Evolutionary conservation across 2,329 filamentous ascomycete genomes (phyloP).

Genomic region (Fusarium chuoi): DNA sequence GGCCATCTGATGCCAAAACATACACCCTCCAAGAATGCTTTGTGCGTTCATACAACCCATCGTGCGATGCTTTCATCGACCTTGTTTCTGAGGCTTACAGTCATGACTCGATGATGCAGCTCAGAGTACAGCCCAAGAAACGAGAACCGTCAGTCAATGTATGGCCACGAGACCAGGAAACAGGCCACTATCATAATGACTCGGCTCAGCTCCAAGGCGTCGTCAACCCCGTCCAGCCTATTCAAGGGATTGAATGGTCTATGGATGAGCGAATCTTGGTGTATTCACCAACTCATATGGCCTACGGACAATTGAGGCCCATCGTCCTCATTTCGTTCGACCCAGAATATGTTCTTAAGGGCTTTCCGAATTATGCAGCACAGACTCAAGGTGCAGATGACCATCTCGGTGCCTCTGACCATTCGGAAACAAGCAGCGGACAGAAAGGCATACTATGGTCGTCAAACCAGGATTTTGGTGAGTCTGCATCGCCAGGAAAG

Average conservation of each 20-base stretch:
- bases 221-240: conserved; percentile 47
- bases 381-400: neutral
- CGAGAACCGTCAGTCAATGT: conserved; percentile 6
- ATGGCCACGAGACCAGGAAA: conserved; percentile 39
- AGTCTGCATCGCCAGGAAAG: neutral
- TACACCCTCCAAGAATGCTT: conserved; percentile 65
- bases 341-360: conserved; percentile 39
- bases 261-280: conserved; percentile 61
- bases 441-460: neutral
- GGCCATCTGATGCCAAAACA: conserved; percentile 52
- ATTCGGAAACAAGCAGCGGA: neutral
- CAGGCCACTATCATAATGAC: neutral
- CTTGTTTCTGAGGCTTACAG: conserved; percentile 54
- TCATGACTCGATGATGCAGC: conserved; percentile 53
- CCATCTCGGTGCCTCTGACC: neutral
- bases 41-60: conserved; percentile 64
- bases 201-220: conserved; percentile 49
- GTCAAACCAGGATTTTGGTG: neutral
- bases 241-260: conserved; percentile 52
- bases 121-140: conserved; percentile 49
- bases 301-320: conserved; percentile 21
- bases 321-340: conserved; percentile 47
- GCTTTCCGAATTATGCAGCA: conserved; percentile 23
- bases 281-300: conserved; percentile 48
- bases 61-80: conserved; percentile 67